Percentiles rank a stretch among this genome's conserved stretches.
phyloP scores from a whole-genome alignment of 805 yeast species.

The Yarrowia sp. region DNA sequence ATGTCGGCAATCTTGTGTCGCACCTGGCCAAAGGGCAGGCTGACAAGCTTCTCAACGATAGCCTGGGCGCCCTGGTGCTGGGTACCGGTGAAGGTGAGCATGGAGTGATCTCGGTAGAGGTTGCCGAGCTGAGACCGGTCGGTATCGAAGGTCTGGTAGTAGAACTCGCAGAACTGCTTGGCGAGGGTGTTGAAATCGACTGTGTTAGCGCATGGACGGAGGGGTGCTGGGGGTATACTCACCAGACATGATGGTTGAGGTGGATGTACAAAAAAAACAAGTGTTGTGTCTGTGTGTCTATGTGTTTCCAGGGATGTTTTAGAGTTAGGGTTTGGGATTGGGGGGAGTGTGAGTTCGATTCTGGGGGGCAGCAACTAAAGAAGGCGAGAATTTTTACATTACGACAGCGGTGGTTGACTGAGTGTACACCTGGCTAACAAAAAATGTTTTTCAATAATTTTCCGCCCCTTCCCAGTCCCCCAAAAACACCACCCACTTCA shows the following conservation, averaged over 20 bases:
- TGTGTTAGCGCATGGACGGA: constrained; percentile 12
- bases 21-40: constrained; percentile 91
- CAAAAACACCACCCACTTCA: not conserved
- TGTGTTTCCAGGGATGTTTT: not conserved
- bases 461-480: no score
- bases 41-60: constrained; percentile 88
- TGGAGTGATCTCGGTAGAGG: constrained; percentile 94
- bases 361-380: not conserved
- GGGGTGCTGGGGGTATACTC: not conserved
- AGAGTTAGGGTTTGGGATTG: constrained; percentile 9
- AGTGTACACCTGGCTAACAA: no score
- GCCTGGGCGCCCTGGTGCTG: constrained; percentile 94
- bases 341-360: constrained; percentile 10
- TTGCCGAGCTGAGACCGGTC: constrained; percentile 92
- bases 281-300: constrained; percentile 3
- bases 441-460: no score
- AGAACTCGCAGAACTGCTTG: constrained; percentile 89
- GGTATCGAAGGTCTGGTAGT: constrained; percentile 92
- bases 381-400: no score
- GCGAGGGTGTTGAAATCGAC: constrained; percentile 48
- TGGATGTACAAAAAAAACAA: constrained; percentile 1
- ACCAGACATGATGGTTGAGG: constrained; percentile 28
- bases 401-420: no score
- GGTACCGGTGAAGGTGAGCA: constrained; percentile 94
- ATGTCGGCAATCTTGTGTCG: constrained; percentile 91